Base-by-base conservation (phyloP, 208 protist species). In the Crithidia bombi region DNA sequence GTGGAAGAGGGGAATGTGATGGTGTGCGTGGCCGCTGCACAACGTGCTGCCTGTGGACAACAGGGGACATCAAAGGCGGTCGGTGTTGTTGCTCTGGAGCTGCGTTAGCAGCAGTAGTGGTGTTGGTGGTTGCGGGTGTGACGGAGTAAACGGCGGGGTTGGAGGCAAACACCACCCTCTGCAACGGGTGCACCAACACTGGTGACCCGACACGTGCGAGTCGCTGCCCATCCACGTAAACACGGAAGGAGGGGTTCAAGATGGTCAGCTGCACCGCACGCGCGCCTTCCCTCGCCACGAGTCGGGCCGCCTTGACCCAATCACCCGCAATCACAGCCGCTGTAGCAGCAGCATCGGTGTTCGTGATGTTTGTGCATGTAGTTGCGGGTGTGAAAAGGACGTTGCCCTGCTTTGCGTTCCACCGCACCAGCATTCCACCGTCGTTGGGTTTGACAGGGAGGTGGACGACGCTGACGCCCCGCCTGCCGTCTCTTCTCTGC, bases 141-240 rank as follows among this genome's bases (percentile, higher is more conserved):
- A 43, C 15, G 0, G 46, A 21, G 44, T 55, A 65, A 5, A 55
- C 44, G 19, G 44, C 39, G 21, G 36, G 5, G 39, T 67, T 32
- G 0, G 28, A 10, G 5, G 41, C 62, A 39, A 75, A 75, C 6
- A 17, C 33, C 1, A 75, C 49, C 7, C 21, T 14, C 35, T 69
- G 70, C 0, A 17, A 36, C 3, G 52, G 36, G 0, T 17, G 57
- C 43, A 75, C 41, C 44, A 56, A 9, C 26, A 75, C 62, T 0
- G 70, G 70, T n/a, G 61, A 68, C 12, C 44, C 26, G 12, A 63
- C 21, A 4, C 70, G 70, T 28, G 46, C 0, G 19, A 75, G 21
- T 11, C 62, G 61, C 54, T 69, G 70, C 1, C 70, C 63, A 46
- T 75, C 70, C 43, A 75, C 46, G 62, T 69, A 75, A 12, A 47